Conservation (phyloP, 2,329 filamentous ascomycete species). For the Fonsecaea pugnacius region DNA sequence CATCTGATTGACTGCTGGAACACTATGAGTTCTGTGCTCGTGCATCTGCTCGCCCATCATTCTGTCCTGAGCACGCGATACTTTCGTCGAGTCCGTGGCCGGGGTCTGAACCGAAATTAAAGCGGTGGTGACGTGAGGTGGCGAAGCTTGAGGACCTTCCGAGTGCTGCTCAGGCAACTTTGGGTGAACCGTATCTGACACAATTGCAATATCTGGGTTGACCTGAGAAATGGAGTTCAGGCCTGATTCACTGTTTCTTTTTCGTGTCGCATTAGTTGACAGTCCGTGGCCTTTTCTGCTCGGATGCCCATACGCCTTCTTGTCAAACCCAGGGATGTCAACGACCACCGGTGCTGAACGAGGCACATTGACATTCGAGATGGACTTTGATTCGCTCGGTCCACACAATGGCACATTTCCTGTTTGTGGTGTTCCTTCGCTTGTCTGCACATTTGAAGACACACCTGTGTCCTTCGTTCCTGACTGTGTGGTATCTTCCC, state of each 20-base stretch:
- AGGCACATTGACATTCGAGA: neutral
- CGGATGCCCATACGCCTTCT: constrained; percentile 20
- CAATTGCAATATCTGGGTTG: neutral
- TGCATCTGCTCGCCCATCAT: neutral
- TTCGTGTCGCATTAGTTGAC: neutral
- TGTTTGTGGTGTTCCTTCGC: neutral
- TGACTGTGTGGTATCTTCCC: neutral
- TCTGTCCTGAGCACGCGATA: neutral
- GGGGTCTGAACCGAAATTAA: neutral
- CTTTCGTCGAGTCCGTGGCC: neutral
- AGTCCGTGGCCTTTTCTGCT: neutral
- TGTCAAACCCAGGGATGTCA: constrained; percentile 9
- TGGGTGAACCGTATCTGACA: neutral
- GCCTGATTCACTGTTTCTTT: neutral
- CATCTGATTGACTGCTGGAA: neutral
- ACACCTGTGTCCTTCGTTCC: neutral
- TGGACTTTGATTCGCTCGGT: neutral
- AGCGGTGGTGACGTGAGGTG: neutral
- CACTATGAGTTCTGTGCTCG: neutral
- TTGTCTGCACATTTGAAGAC: constrained; percentile 7
- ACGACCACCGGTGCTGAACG: neutral
- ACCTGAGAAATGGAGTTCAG: neutral
- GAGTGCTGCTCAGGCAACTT: neutral
- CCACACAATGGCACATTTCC: neutral
- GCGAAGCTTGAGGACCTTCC: neutral